Percentiles rank a stretch among this genome's conserved stretches.
These are phyloP conservation scores for Fomitopsis serialis DNA, from an alignment of 768 basidiomycete genomes.

Conservation along the genomic window DNA sequence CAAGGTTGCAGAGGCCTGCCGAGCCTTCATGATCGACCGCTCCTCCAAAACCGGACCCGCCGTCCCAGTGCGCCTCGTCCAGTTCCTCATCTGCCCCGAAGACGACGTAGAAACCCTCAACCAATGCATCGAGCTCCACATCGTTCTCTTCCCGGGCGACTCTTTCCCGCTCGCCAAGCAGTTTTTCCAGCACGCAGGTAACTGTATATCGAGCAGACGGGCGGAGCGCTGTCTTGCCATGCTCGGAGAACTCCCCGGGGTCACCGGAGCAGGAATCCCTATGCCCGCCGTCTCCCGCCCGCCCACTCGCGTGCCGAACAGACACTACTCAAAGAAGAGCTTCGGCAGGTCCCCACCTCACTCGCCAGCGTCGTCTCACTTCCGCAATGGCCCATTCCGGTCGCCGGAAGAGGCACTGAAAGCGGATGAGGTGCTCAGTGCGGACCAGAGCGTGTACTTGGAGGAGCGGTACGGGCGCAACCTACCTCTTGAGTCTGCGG, in stretches of 20 bases:
- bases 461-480: constrained; percentile 96
- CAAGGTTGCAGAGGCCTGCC: constrained; percentile 67
- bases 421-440: constrained; percentile 42
- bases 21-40: constrained; percentile 60
- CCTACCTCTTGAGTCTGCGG: constrained; percentile 64
- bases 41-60: constrained; percentile 37
- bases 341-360: constrained; percentile 12
- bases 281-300: constrained; percentile 19
- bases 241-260: constrained; percentile 33
- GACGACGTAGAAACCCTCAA: constrained; percentile 28
- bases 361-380: neutral
- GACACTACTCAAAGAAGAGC: constrained; percentile 49
- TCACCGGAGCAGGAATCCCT: neutral
- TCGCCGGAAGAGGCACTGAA: constrained; percentile 2
- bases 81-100: constrained; percentile 67
- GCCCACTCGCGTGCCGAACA: constrained; percentile 44
- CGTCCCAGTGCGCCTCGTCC: constrained; percentile 51
- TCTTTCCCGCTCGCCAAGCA: constrained; percentile 68
- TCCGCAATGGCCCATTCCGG: neutral
- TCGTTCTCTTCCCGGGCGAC: constrained; percentile 68
- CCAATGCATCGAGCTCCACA: constrained; percentile 62
- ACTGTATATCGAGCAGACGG: constrained; percentile 83
- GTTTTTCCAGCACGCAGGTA: constrained; percentile 95
- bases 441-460: constrained; percentile 70
- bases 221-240: constrained; percentile 79